Evolutionary conservation across 108 stramenopile species (phyloP), one percentile per base, ranked within the genome.

Genomic region (Cyclostephanos invisitatus): DNA sequence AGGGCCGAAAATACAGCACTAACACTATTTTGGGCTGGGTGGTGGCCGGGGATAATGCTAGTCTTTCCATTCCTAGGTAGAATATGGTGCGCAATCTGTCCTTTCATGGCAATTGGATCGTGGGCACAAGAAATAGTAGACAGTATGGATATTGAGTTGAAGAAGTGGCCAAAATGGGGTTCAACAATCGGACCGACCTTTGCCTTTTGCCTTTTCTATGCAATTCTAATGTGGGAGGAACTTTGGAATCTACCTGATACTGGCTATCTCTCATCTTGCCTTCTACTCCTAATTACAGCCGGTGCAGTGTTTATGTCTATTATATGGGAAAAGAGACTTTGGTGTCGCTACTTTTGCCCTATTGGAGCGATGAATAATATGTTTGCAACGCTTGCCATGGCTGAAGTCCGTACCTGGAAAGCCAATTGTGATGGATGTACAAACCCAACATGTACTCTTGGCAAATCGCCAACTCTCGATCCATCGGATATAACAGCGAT

Each of bases 1-100:
- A 66, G 77, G 42, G 73, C 74, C 10, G 67, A 80, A 14, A 80
- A 69, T 54, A 59, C 78, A 15, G 73, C 73, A 15, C 73, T 80
- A 0, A 80, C 78, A 48, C 21, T 74, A 10, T 80, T 80, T 50
- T 80, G 78, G 78, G 78, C 78, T 49, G 78, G 78, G n/a, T 80
- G 78, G 78, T 80, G 78, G 78, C 78, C 78, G 22, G 78, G 73
- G 4, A 74, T 74, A 35, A 80, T 80, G 78, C 24, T 80, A 7
- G 68, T 56, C 7, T 80, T 70, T 35, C 78, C 78, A 8, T 68
- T 80, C 53, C 42, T 80, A n/a, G 78, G 78, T 14, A 9, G 78
- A 2, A 74, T 80, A 4, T 80, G 78, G 78, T 80, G 78, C 48
- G 6, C 78, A 15, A 47, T 80, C 36, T 80, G 78, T 62, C 78